Base-by-base conservation (phyloP, 2,329 filamentous ascomycete species). In the Fusarium annulatum region DNA sequence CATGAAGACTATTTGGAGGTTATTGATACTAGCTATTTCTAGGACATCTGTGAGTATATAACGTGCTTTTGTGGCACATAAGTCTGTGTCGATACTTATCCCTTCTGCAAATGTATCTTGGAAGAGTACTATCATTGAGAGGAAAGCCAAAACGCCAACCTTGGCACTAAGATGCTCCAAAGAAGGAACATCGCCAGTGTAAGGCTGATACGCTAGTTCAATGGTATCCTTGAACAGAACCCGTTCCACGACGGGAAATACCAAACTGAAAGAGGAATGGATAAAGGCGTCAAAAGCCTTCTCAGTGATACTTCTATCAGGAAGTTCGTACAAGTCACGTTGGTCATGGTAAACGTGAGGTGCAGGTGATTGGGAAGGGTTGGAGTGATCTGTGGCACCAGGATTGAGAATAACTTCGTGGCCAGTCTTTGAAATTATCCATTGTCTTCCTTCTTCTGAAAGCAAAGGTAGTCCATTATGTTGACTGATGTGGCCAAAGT, bases 231-330 rank as follows among this genome's bases (percentile, higher is more conserved):
- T 69, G 62, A 89, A 89, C 1, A 89, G 75, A 1, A 82, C 79
- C 1, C 75, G 67, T 61, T 90, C 86, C 5, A 89, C 72, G 3
- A 88, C 38, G 0, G 88, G 88, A 42, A 89, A 88, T 0, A 86
- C 77, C 1, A 84, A 80, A 15, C 81, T 81, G 63, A 87, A 81
- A 2, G 84, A 75, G 0, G 82, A 83, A 0, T 73, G 64, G 1
- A 70, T 51, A 42, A 78, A 83, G 0, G 66, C 45, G 1, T 73
- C 34, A 1, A 82, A 63, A 15, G 71, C 72, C 18, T 74, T 63
- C 2, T 80, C 75, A 2, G 84, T 75, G 42, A 65, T 55, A 71
- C 73, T 19, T 80, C 79, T 65, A 4, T 71, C 64, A 1, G 77
- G 75, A 16, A 78, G 61, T 33, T 72, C 52, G 10, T 67, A 74